These are phyloP conservation scores for Quercus lobata DNA, from an alignment of 331 rosid species.

Conservation along the genomic window DNA sequence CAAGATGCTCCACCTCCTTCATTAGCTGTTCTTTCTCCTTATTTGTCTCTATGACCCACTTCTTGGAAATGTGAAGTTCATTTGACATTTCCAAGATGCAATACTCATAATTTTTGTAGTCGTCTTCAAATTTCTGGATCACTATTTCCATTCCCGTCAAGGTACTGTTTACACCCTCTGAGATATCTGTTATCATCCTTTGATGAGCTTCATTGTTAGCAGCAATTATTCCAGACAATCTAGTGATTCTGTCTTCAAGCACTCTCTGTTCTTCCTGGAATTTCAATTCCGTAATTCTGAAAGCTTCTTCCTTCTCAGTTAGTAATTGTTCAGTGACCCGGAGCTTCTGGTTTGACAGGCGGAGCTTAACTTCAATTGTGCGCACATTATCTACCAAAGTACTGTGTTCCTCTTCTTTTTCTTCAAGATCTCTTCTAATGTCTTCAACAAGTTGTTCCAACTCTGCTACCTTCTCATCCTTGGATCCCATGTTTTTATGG, in stretches of 20 bases:
- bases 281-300: slow-evolving; percentile 49
- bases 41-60: slow-evolving; percentile 36
- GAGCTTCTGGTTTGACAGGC: slow-evolving; percentile 95
- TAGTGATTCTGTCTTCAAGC: slow-evolving; percentile 55
- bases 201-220: slow-evolving; percentile 52
- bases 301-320: slow-evolving; percentile 73
- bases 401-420: slow-evolving; percentile 55
- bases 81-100: slow-evolving; percentile 38
- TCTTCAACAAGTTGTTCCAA: slow-evolving; percentile 59
- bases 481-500: slow-evolving; percentile 34
- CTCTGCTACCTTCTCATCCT: slow-evolving; percentile 49
- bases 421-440: slow-evolving; percentile 66
- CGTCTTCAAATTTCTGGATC: slow-evolving; percentile 37
- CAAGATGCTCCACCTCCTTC: slow-evolving; percentile 33
- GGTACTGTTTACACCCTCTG: slow-evolving; percentile 30
- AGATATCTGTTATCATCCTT: slow-evolving; percentile 33
- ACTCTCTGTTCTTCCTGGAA: slow-evolving; percentile 49
- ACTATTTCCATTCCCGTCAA: slow-evolving; percentile 46
- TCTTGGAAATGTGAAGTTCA: slow-evolving; percentile 55
- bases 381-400: slow-evolving; percentile 47
- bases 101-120: slow-evolving; percentile 30
- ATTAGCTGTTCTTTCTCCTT: slow-evolving; percentile 41
- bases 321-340: slow-evolving; percentile 86
- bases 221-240: slow-evolving; percentile 44
- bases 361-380: slow-evolving; percentile 78